Evolutionary conservation across 2,329 filamentous ascomycete species (phyloP), one percentile per base, ranked within the genome.

Genomic region (Paecilomyces fulvus): DNA sequence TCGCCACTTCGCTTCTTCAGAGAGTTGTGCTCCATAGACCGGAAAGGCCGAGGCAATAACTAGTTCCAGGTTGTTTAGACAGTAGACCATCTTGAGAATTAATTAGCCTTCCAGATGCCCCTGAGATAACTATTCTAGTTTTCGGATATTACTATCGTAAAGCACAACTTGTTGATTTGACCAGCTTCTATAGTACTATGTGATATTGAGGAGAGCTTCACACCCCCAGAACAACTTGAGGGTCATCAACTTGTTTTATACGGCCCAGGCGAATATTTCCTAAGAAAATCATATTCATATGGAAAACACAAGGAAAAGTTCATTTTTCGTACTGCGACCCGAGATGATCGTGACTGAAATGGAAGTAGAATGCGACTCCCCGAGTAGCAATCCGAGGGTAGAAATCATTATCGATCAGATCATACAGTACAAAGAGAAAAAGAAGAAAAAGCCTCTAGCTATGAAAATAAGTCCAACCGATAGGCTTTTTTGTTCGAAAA

Each of bases 331-430:
- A 51, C 33, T 55, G 33, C 25, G 49, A 21, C 37, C 53, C 37
- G 21, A 37, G 37, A 48, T 30, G 30, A 21, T 61, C 64, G 61
- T 63, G 58, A 59, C 61, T 59, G 60, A 65, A 63, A 60, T 60
- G 14, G 59, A 67, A 67, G 60, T 62, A 66, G 61, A 21, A 60
- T 67, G 66, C 69, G 66, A 70, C 64, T 59, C 56, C 33, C 33
- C 33, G 33, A 37, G 33, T 60, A 61, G 61, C 62, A 66, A 66
- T 63, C 63, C 62, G 65, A 67, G 62, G 60, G 59, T 62, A 68
- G 65, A 68, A 64, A 69, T 70, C 67, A 69, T 70, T 67, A 69
- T 69, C 64, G 65, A 69, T 63, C 67, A 67, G 59, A 64, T 69
- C 67, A 68, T 70, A 70, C 67, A 68, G 61, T 69, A 69, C 63